Evolutionary conservation across 108 stramenopile species (phyloP), one percentile per base, ranked within the genome.

Genomic region (Bacterosira constricta): DNA sequence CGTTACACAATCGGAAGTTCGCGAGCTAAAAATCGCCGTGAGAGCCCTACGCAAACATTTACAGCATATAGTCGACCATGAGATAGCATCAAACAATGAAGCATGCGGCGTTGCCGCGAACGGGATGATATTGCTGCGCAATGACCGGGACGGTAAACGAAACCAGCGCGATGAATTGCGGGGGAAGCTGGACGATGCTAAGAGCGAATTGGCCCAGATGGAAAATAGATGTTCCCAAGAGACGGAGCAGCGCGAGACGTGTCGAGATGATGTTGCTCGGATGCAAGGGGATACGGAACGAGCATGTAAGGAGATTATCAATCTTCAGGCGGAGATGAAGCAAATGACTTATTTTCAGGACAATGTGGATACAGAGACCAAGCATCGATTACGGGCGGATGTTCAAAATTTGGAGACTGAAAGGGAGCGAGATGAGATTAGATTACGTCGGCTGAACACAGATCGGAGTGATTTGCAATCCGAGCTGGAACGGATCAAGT

Each of bases 341-440:
- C 68, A 58, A 20, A 35, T 42, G 31, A 46, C 20, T 21, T 58
- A 55, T 11, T 69, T 69, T 41, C 68, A 69, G 26, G 45, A 69
- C 21, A 32, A 21, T 5, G 57, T 69, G 11, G 68, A 69, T 36
- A 47, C 44, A 20, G 68, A 69, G 46, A 69, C 68, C 3, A 58
- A 45, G 34, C 56, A 58, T 23, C 68, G 68, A 47, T 29, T 69
- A 26, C 1, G 18, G 42, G 68, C 56, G 1, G 68, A 69, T 21
- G 20, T 57, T 11, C 68, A 69, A 69, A 69, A 69, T 55, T 26
- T 69, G 17, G 68, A 69, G 23, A 57, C 30, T 23, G 68, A 69
- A 9, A 35, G 56, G 23, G 68, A 69, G 25, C 55, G 45, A 34
- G 57, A 47, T 31, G 31, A 18, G 20, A 69, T 69, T 12, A 46